phyloP scores from a whole-genome alignment of 2,329 filamentous ascomycete genomes.

The Nigrospora sphaerica region DNA sequence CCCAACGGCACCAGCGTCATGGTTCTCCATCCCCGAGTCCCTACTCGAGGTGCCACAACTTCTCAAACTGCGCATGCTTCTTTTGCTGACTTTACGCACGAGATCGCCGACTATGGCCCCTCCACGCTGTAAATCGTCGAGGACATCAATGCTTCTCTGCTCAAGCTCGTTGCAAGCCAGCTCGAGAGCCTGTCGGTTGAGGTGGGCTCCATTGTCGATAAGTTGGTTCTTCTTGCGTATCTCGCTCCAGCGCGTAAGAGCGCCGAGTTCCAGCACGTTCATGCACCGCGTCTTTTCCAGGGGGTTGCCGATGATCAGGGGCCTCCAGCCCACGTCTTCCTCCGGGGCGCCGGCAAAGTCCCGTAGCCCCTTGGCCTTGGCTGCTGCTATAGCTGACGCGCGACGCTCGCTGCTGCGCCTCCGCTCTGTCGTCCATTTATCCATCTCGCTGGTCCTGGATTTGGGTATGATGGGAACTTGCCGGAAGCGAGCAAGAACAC shows the following conservation, averaged over 20 bases:
- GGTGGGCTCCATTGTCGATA: slow-evolving; percentile 35
- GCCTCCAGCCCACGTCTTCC: slow-evolving; percentile 56
- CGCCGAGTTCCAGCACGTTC: slow-evolving; percentile 64
- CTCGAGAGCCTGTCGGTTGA: slow-evolving; percentile 26
- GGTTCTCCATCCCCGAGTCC: background rate
- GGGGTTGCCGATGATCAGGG: slow-evolving; percentile 65
- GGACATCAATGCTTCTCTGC: slow-evolving; percentile 16
- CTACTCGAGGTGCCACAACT: slow-evolving; percentile 16
- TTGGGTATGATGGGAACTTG: slow-evolving; percentile 63
- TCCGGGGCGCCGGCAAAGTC: slow-evolving; percentile 32
- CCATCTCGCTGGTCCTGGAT: slow-evolving; percentile 48
- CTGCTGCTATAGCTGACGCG: slow-evolving; percentile 28
- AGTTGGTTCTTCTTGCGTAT: slow-evolving; percentile 56
- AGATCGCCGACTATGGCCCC: slow-evolving; percentile 20
- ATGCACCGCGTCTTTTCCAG: slow-evolving; percentile 61
- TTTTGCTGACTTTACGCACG: slow-evolving; percentile 25
- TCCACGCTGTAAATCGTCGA: slow-evolving; percentile 19
- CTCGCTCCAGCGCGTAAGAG: slow-evolving; percentile 64
- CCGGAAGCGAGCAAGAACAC: slow-evolving; percentile 57
- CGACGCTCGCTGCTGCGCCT: slow-evolving; percentile 38
- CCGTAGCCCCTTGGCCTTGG: slow-evolving; percentile 16
- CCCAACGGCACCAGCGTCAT: slow-evolving; percentile 8
- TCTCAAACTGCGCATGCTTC: slow-evolving; percentile 19
- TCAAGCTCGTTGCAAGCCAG: slow-evolving; percentile 22
- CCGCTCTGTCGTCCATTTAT: slow-evolving; percentile 41